Percentiles rank a stretch among this genome's conserved stretches.
Evolutionary conservation across 768 basidiomycete species (phyloP).

Genomic region (Kwoniella bestiolae): DNA sequence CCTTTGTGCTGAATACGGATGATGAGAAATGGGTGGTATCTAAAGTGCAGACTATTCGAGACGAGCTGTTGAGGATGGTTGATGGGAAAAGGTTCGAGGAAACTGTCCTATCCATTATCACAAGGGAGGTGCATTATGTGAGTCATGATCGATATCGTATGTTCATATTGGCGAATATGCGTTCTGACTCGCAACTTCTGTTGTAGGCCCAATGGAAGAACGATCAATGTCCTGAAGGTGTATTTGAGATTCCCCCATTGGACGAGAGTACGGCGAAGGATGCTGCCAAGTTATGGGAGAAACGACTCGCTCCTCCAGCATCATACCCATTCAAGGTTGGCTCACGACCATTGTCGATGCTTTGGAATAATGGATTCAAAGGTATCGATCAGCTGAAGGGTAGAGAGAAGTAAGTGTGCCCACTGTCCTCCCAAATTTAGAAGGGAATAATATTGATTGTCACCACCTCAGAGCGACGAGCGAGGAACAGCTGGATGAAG

Average conservation of each 20-base stretch:
- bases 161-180: neutral
- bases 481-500: constrained; percentile 32
- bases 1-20: constrained; percentile 43
- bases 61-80: constrained; percentile 44
- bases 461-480: constrained; percentile 25
- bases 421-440: neutral
- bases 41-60: constrained; percentile 36
- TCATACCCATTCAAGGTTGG: constrained; percentile 41
- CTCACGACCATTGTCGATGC: constrained; percentile 33
- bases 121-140: constrained; percentile 45
- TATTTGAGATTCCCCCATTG: constrained; percentile 46
- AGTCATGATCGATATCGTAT: constrained; percentile 10
- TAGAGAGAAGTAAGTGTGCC: constrained; percentile 38
- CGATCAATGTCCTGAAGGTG: constrained; percentile 43
- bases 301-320: constrained; percentile 29
- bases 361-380: constrained; percentile 45
- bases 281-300: constrained; percentile 36
- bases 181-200: neutral
- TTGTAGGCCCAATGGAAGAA: constrained; percentile 54
- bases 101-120: constrained; percentile 46
- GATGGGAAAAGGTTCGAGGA: constrained; percentile 47
- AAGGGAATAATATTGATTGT: neutral
- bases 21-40: constrained; percentile 45
- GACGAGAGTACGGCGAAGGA: constrained; percentile 24
- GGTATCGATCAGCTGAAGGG: constrained; percentile 46